Percentiles rank a stretch among this genome's conserved stretches.
Evolutionary conservation across 805 yeast genomes (phyloP).

Genomic region (Naumovozyma castellii): DNA sequence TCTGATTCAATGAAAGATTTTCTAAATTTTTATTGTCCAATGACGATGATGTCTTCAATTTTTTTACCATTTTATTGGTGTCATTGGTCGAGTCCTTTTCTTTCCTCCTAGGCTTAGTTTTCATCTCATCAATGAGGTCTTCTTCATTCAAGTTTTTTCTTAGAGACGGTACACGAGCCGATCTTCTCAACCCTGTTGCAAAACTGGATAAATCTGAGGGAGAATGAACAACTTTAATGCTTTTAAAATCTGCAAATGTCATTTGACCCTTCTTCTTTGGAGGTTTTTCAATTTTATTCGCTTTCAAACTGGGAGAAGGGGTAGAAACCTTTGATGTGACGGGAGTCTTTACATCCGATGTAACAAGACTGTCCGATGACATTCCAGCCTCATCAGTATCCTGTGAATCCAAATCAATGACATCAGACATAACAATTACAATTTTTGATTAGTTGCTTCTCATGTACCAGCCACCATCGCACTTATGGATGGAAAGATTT

Average conservation of each 20-base stretch:
- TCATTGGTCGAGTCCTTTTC: background rate
- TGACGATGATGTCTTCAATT: background rate
- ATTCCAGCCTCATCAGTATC: background rate
- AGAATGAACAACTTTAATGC: constrained; percentile 15
- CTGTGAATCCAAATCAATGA: constrained; percentile 1
- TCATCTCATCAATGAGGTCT: background rate
- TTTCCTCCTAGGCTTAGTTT: background rate
- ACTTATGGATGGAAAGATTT: too few species aligned
- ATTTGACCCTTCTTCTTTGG: constrained; percentile 16
- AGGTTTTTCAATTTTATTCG: too few species aligned
- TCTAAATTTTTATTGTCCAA: background rate
- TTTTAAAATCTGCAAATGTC: constrained; percentile 25
- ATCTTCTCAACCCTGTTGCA: background rate
- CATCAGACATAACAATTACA: background rate
- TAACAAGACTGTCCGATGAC: background rate
- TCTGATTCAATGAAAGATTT: constrained; percentile 1
- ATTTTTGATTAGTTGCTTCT: background rate
- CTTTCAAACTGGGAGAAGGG: too few species aligned
- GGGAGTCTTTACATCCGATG: background rate
- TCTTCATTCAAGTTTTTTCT: background rate
- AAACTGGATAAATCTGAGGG: constrained; percentile 3
- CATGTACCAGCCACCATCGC: too few species aligned
- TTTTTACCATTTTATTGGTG: background rate
- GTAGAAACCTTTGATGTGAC: background rate
- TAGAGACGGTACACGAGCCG: background rate